Base-by-base conservation (phyloP, 106 monocot species). In the Acorus calamus region DNA sequence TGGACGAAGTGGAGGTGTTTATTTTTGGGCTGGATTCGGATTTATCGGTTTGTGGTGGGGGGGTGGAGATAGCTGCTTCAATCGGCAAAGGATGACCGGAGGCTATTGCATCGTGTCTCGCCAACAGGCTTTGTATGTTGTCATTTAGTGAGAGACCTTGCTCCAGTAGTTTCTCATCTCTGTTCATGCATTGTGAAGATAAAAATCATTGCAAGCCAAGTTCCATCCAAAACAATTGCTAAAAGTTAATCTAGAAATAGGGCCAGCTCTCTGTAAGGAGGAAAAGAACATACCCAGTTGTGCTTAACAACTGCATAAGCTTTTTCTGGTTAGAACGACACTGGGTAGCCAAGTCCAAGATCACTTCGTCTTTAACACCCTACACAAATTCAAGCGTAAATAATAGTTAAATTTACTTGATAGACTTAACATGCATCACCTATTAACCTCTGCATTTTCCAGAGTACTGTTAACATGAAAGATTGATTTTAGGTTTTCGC, bases 341-440 rank as follows among this genome's bases (percentile, higher is more conserved):
- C 50, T 94, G 94, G 56, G 11, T 70, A n/a, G 82, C 89, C 56
- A 94, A 89, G 50, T 94, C 94, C 54, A 71, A 63, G 60, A 94
- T 94, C 48, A 94, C 68, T 70, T 94, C 94, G 77, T 94, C 89
- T 61, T 89, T 86, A 14, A 89, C 79, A 77, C 75, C 94, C 94
- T 94, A 63, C 7, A 53, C 42, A 60, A 44, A 66, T 14, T 2
- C 52, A 60, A 61, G 2, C 46, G 2, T 6, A n/a, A 11, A 47
- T 46, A 2, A 14, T 44, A 4, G 42, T 9, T 8, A 60, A 6
- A 11, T 13, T 56, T 4, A 13, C 28, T 28, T 28, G 28, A 28
- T 28, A 28, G 28, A 28, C 28, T 28, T 28, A 28, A 28, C 28
- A 28, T 28, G 28, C 28, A 28, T 28, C 28, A 28, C 28, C 28